These are phyloP conservation scores for Nannochloris sp. DNA, from an alignment of 139 green algal genomes.

Conservation along the genomic window DNA sequence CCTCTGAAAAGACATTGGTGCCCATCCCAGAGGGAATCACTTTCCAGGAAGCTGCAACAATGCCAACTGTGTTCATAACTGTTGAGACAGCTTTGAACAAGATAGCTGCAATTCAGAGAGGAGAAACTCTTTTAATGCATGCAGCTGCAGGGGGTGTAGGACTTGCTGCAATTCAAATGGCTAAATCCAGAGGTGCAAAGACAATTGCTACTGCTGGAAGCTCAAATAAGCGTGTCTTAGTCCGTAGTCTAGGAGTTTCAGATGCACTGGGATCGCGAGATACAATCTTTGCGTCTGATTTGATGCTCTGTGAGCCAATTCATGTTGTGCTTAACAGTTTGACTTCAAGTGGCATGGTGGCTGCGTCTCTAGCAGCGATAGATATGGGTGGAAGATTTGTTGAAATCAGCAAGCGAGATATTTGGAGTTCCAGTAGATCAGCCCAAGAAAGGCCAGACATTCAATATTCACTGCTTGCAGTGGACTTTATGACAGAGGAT, in stretches of 20 bases:
- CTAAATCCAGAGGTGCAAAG: constrained; percentile 26
- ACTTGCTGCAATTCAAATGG: constrained; percentile 57
- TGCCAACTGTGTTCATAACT: constrained; percentile 77
- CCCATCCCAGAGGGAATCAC: constrained; percentile 41
- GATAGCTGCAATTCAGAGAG: constrained; percentile 13
- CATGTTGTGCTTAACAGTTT: constrained; percentile 73
- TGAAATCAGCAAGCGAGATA: constrained; percentile 80
- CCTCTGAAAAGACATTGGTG: constrained; percentile 48
- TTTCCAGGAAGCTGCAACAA: constrained; percentile 65
- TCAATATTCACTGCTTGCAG: constrained; percentile 58
- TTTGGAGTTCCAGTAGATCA: constrained; percentile 48
- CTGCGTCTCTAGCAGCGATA: constrained; percentile 53
- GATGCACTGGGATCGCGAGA: constrained; percentile 46
- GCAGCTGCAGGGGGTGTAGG: constrained; percentile 72
- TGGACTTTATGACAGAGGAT: constrained; percentile 74
- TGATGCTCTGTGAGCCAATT: constrained; percentile 41
- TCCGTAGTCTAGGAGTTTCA: constrained; percentile 37
- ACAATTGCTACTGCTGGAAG: constrained; percentile 45
- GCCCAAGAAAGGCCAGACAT: constrained; percentile 69
- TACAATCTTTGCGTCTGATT: constrained; percentile 46
- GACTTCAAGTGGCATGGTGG: constrained; percentile 78
- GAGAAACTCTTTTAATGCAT: constrained; percentile 55
- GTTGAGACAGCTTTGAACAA: constrained; percentile 38
- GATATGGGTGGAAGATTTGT: constrained; percentile 46
- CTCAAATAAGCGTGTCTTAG: constrained; percentile 46